Base-by-base conservation (phyloP, 352 stramenopile species). In the Phytophthora kernoviae region DNA sequence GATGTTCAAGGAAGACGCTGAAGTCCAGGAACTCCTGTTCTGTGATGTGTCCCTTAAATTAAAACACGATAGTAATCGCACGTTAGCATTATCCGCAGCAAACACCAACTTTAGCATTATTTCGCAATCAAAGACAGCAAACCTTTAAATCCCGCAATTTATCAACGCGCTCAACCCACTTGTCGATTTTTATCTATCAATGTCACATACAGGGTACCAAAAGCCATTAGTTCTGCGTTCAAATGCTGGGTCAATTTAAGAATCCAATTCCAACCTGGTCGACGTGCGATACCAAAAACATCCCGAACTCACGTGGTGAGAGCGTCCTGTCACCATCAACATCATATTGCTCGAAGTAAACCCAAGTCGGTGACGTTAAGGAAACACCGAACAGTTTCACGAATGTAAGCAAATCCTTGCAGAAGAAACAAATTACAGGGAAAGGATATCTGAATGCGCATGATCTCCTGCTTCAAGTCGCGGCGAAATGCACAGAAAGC, bases 401-500 rank as follows among this genome's bases (percentile, higher is more conserved):
- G 14, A 12, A 20, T 7, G 18, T 11, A 21, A 9, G 37, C 37
- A 43, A n/a, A 42, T 14, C 17, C 22, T 22, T 34, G 10, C 34
- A 57, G n/a, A 21, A 39, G 41, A 37, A 11, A 7, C 47, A 49
- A 27, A 50, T 21, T 27, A 43, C 12, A 41, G 56, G 40, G 51
- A 84, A 80, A 89, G 80, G 84, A 93, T 93, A 93, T 93, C 75
- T 94, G 84, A 88, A 94, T 91, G 68, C 79, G 84, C 73, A 93
- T 78, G 54, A 96, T 92, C 58, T 96, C 87, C 30, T 79, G 69
- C 67, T 93, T 85, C 15, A 96, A 59, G 33, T 86, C 73, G 14
- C 75, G 75, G 9, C 83, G 85, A 57, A 96, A 96, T 0, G 69
- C 63, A 33, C 79, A 79, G 50, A 96, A 96, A 17, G 88, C 82